Base-by-base conservation (phyloP, 2,329 filamentous ascomycete genomes). In the Microcyclosporella mali region DNA sequence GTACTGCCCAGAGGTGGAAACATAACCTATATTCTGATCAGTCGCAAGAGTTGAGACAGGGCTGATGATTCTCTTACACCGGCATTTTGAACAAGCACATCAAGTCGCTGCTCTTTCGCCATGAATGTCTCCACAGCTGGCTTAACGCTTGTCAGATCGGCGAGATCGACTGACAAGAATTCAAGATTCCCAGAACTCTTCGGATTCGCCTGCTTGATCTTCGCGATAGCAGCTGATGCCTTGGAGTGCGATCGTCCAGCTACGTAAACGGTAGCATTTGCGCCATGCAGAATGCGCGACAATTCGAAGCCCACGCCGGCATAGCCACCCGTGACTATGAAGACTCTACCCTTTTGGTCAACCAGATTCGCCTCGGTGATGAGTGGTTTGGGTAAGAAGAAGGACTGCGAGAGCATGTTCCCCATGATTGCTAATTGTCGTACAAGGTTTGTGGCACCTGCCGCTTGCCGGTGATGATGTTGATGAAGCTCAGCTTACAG, bases 211-310 rank as follows among this genome's bases (percentile, higher is more conserved):
- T 17, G 57, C 41, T 66, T 60, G 49, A 78, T 71, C 4, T 57
- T 46, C 3, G 62, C 55, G 36, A 79, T 72, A 27, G 73, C 72
- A 1, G 56, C 47, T 2, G 59, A 56, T 11, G 65, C 72, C 46
- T 73, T 74, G 12, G 64, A 55, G 17, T 65, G 54, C 2, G 61
- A 70, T 19, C 77, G 72, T 1, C 70, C 70, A 7, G 74, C 74
- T 17, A 78, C 58, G 58, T 78, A 80, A n/a, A 81, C 70, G 2
- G 64, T 76, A 32, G 67, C 67, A 43, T 77, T 73, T 28, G 67
- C 69, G 10, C 62, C 58, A 58, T 80, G 81, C 9, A 82, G 65
- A 2, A 81, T 68, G 30, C 69, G 68, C 25, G 64, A 65, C 15
- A 80, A 65, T 50, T 78, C 72, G 31, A 70, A 68, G 8, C 77